Evolutionary conservation across 768 basidiomycete species (phyloP).

Genomic region (Crepidotus variabilis): DNA sequence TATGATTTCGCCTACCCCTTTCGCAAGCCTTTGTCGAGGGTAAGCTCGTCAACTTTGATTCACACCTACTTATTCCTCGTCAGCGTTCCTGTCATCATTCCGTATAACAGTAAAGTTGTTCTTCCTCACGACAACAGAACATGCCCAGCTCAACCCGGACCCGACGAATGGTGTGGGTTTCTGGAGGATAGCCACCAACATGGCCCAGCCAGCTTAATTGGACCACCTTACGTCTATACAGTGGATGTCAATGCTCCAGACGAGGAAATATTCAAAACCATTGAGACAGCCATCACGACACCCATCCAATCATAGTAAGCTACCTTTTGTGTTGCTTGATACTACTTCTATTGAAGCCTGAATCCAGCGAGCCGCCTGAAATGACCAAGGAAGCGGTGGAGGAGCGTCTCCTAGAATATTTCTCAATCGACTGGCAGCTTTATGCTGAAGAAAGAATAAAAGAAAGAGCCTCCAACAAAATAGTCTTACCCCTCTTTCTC

Average conservation of each 20-base stretch:
- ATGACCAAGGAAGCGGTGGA: constrained; percentile 10
- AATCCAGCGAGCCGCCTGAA: constrained; percentile 7
- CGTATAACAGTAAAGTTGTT: constrained; percentile 1
- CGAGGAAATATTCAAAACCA: constrained; percentile 5
- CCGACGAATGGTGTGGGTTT: constrained; percentile 12
- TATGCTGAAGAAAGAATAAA: constrained; percentile 5
- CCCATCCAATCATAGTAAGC: constrained; percentile 10
- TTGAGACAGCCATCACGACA: constrained; percentile 7
- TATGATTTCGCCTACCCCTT: constrained; percentile 11
- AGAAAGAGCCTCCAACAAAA: not conserved
- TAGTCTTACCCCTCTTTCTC: constrained; percentile 7
- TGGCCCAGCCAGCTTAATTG: constrained; percentile 9
- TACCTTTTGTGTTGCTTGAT: not conserved
- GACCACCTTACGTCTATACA: constrained; percentile 10
- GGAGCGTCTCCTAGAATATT: constrained; percentile 9
- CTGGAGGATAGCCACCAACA: constrained; percentile 10
- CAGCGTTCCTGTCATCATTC: constrained; percentile 13
- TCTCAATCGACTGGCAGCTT: constrained; percentile 11
- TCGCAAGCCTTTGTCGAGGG: constrained; percentile 13
- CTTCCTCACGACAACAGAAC: not conserved
- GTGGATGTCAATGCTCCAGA: constrained; percentile 8
- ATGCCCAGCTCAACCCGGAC: constrained; percentile 4
- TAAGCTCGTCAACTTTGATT: not conserved
- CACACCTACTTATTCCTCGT: not conserved
- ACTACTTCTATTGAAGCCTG: not conserved